phyloP scores from a whole-genome alignment of 2,329 filamentous ascomycete genomes.

The Hypoxylon rubiginosum region DNA sequence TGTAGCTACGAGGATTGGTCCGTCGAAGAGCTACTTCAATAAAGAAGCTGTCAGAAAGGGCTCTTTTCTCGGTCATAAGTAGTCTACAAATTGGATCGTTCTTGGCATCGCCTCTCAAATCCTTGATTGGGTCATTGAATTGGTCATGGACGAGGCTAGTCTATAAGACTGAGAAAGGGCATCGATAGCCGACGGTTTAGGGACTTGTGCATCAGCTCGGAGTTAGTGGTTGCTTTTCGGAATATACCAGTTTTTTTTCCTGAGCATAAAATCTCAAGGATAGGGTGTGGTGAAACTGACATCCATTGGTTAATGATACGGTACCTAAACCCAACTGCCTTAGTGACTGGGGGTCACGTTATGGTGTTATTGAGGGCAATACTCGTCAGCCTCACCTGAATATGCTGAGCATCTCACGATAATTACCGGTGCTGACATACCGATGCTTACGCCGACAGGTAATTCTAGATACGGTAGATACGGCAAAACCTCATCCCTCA shows the following conservation, averaged over 20 bases:
- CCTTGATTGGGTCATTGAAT: not conserved
- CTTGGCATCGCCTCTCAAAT: conserved; percentile 10
- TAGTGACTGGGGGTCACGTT: conserved; percentile 3
- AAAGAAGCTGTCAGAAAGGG: conserved; percentile 27
- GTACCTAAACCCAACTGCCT: conserved; percentile 16
- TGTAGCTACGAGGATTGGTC: conserved; percentile 98
- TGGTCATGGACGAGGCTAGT: conserved; percentile 15
- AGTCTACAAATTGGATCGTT: not conserved
- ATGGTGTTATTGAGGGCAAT: conserved; percentile 5
- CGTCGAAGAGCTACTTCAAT: conserved; percentile 90
- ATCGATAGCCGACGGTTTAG: conserved; percentile 21
- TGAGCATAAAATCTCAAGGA: conserved; percentile 16
- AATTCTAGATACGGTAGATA: conserved; percentile 10
- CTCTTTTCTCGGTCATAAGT: conserved; percentile 1
- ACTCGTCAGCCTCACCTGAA: conserved; percentile 15
- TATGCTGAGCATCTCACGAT: conserved; percentile 11
- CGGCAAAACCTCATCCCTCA: not conserved
- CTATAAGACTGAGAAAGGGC: conserved; percentile 34
- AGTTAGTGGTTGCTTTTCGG: conserved; percentile 46
- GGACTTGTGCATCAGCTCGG: conserved; percentile 52
- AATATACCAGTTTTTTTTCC: conserved; percentile 37
- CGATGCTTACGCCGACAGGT: conserved; percentile 21
- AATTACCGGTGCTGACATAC: conserved; percentile 10
- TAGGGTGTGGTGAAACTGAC: conserved; percentile 12
- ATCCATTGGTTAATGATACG: conserved; percentile 4